Percentiles rank a stretch among this genome's conserved stretches.
These are phyloP conservation scores for Corymbia calophylla DNA, from an alignment of 441 rosid species.

Conservation along the genomic window DNA sequence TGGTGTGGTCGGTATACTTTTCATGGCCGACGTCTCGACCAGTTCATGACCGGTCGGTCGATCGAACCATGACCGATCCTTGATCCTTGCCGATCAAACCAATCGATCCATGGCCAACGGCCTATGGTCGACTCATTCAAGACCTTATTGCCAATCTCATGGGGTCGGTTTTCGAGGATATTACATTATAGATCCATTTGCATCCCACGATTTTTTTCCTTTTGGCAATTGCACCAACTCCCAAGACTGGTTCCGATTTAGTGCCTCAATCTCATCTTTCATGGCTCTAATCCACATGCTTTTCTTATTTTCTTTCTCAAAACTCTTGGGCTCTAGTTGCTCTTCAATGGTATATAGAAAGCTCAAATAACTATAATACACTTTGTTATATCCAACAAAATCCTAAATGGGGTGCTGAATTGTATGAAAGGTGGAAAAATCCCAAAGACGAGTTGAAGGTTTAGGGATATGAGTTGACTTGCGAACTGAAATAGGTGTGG, in stretches of 20 bases:
- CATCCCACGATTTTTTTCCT: background rate
- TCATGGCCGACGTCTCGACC: too few species aligned
- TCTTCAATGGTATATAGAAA: background rate
- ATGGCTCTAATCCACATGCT: background rate
- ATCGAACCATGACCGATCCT: too few species aligned
- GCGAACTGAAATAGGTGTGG: background rate
- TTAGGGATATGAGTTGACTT: background rate
- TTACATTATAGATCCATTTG: background rate
- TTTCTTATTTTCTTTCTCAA: background rate
- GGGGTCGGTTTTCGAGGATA: too few species aligned
- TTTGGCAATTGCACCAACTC: background rate
- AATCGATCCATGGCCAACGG: too few species aligned
- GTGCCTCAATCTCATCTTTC: background rate
- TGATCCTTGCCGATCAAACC: too few species aligned
- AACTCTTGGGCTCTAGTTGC: background rate
- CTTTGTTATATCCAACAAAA: background rate
- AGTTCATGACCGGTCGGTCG: too few species aligned
- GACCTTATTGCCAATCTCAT: too few species aligned
- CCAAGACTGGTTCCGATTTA: too few species aligned
- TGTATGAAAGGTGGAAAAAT: background rate
- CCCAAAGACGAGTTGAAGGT: accelerated
- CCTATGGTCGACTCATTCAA: too few species aligned
- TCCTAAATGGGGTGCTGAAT: background rate
- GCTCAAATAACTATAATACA: background rate
- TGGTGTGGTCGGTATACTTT: too few species aligned